Conservation (phyloP, 2,329 filamentous ascomycete species). For the Xylariaceae sp. region DNA sequence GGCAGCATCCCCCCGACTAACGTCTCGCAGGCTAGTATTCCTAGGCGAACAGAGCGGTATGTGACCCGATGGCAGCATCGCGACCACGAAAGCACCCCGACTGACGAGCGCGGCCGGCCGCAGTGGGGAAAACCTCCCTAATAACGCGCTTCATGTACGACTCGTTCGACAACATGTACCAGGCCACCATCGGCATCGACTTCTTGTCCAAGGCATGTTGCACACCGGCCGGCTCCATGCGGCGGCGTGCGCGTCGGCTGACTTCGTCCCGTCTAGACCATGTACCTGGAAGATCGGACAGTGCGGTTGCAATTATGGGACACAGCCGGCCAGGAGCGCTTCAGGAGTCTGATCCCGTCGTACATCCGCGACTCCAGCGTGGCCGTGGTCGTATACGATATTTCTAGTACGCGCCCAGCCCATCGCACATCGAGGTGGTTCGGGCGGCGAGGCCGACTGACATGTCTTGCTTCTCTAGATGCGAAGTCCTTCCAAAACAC, state of each 20-base stretch:
- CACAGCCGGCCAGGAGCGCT: constrained; percentile 94
- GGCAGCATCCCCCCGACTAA: constrained; percentile 10
- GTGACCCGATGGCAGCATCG: constrained; percentile 20
- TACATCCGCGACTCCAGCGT: constrained; percentile 98
- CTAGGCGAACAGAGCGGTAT: constrained; percentile 97
- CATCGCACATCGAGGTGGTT: constrained; percentile 3
- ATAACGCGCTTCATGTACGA: constrained; percentile 99
- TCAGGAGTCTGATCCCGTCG: constrained; percentile 92
- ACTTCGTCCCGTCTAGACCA: constrained; percentile 54
- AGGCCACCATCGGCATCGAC: constrained; percentile 98
- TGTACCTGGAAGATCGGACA: constrained; percentile 98
- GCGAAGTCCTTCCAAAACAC: constrained; percentile 98
- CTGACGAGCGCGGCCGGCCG: constrained; percentile 1
- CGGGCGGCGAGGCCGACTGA: constrained; percentile 16
- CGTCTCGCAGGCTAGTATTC: constrained; percentile 73
- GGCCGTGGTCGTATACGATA: constrained; percentile 97
- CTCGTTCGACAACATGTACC: constrained; percentile 99
- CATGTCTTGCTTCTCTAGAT: constrained; percentile 48
- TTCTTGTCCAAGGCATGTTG: constrained; percentile 85
- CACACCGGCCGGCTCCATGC: background rate
- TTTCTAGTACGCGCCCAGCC: constrained; percentile 59
- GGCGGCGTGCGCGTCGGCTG: constrained; percentile 5
- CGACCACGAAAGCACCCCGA: background rate
- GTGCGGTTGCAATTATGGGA: constrained; percentile 98
- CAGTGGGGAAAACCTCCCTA: constrained; percentile 96